Conservation (phyloP, 352 stramenopile genomes). For the Phytophthora foliorum region DNA sequence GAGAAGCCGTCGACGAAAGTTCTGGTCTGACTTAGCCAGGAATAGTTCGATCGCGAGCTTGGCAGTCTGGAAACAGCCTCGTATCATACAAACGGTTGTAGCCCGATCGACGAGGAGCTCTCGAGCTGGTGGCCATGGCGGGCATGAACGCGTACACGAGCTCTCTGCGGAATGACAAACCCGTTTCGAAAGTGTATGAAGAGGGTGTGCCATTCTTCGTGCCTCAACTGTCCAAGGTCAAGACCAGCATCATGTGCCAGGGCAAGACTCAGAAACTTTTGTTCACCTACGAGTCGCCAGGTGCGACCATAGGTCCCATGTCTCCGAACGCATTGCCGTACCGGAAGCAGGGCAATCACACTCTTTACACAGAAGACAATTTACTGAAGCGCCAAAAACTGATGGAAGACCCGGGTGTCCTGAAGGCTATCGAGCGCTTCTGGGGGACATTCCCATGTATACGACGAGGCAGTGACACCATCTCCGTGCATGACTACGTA, state of each 20-base stretch:
- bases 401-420: conserved; percentile 54
- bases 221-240: conserved; percentile 72
- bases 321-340: conserved; percentile 55
- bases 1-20: conserved; percentile 4
- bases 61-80: conserved; percentile 11
- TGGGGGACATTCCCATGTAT: conserved; percentile 80
- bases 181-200: conserved; percentile 38
- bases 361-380: conserved; percentile 80
- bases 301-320: background rate
- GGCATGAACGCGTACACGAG: conserved; percentile 50
- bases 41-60: conserved; percentile 14
- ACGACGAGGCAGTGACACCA: conserved; percentile 50
- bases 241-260: conserved; percentile 70
- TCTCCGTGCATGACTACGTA: conserved; percentile 69
- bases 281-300: conserved; percentile 56
- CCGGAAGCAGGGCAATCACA: conserved; percentile 77
- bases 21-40: conserved; percentile 6
- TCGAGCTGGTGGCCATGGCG: conserved; percentile 34
- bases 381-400: conserved; percentile 63
- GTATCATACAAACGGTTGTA: conserved; percentile 8
- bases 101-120: background rate
- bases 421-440: conserved; percentile 65
- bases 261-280: conserved; percentile 57
- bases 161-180: conserved; percentile 47
- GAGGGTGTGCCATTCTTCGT: conserved; percentile 67